Base-by-base conservation (phyloP, 345 rosid genomes). In the Gossypium bickii region DNA sequence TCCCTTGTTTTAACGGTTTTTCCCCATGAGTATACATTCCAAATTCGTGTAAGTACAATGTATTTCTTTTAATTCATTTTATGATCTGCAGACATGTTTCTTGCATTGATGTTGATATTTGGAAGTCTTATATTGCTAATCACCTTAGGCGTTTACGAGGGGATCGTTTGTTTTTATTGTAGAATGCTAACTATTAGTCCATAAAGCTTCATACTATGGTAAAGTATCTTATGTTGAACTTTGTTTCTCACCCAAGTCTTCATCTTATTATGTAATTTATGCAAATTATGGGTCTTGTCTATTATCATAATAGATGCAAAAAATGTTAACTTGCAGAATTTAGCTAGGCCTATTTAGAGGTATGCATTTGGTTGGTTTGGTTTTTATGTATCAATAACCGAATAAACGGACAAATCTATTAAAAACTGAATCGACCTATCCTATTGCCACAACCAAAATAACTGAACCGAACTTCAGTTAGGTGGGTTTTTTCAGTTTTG, bases 11-110 rank as follows among this genome's bases (percentile, higher is more conserved):
- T 94, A 74, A 79, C 78, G 0, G 84, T 87, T 72, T 78, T 80
- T 80, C 97, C 98, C 18, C 92, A 81, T 34, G 98, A 92, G 34
- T 94, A 94, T 77, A 78, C 92, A 73, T 92, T 94, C 78, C 49
- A 67, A 77, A 78, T 83, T 82, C 78, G 72, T 52, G 98, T 93
- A 85, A 89, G 92, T 89, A 49, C 11, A 70, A 22, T 24, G 1
- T 24, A 17, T 69, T 29, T 51, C 25, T 25, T 68, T 49, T 24
- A 67, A 47, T 47, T 47, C 70, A 13, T 47, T 67, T 48, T 24
- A 67, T 67, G 56, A 47, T 48, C 38, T 41, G 7, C 17, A 13
- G 9, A 67, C 70, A 66, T 47, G n/a, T 49, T 66, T 44, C 34
- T 65, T 24, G 20, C 0, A 24, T 44, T 47, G 29, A 24, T 25